Evolutionary conservation across 148 eudicot genomes (phyloP), one percentile per base, ranked within the genome.

Genomic region (Heliamphora exappendiculata): DNA sequence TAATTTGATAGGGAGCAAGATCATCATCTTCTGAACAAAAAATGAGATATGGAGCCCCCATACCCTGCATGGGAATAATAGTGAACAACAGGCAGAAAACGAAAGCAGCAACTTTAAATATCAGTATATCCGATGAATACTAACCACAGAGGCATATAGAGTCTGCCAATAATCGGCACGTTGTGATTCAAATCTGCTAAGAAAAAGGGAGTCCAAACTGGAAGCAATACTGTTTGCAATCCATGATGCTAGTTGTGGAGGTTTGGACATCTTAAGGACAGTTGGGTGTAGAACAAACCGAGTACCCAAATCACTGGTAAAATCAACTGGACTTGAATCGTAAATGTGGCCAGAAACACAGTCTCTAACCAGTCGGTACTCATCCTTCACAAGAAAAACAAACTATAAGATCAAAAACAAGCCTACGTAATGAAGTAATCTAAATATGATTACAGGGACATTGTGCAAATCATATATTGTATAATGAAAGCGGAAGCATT

Each of bases 121-220:
- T 59, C 22, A 31, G 13, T 50, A 31, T 58, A 72, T 44, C 41
- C 41, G 36, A 78, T 34, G 75, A 44, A 75, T 79, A 86, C 93
- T 84, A 84, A 95, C 98, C 50, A 88, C 87, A 45, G 98, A 85
- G 41, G 98, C 80, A 74, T 95, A 92, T 26, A 95, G 82, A 82
- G 97, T 95, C 83, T 92, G 97, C 98, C 98, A 95, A 81, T 86
- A 95, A 44, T 95, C 98, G 50, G 97, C 96, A 73, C 97, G 93
- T 50, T 92, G 94, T 41, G 89, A 79, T 80, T 92, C 98, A 78
- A 95, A 91, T 81, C 86, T 89, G 86, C 83, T 82, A 54, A 92
- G 91, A 81, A 92, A 95, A 54, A 95, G 81, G 74, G 92, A 82
- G 74, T 95, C 98, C 75, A 93, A 81, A 73, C 92, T 78, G 67